Base-by-base conservation (phyloP, 106 monocot genomes). In the Acorus gramineus region DNA sequence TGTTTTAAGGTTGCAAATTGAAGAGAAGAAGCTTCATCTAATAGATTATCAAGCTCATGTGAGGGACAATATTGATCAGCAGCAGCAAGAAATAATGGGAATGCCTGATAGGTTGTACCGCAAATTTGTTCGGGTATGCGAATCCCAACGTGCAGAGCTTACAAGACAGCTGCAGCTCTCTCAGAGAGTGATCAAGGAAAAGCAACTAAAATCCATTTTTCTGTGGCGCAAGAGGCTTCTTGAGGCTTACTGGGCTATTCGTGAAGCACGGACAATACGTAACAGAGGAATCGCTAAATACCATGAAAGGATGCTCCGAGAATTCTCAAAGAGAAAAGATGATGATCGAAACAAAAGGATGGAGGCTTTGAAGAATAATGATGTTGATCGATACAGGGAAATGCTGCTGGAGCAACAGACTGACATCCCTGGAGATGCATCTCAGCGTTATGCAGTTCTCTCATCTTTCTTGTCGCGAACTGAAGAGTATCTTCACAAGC, bases 341-440 rank as follows among this genome's bases (percentile, higher is more conserved):
- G 87, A 83, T 58, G 81, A 81, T 66, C 56, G 87, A 48, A 88
- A 78, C 70, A 96, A 79, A 81, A 87, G 96, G 74, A 85, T 96
- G 91, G 96, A 96, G 75, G 91, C 96, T 42, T 70, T 96, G 77
- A 96, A 96, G 63, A 96, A 96, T 70, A 96, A 96, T 74, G 96
- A 96, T 73, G 91, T 96, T 3, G 87, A 91, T 74, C 79, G 90
- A 75, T 96, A 91, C 63, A 80, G 87, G 57, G 84, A 96, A 69
- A 96, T 96, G 83, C 59, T 96, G 55, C 66, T 96, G 53, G 96
- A 96, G 70, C 96, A 96, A 55, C 96, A 96, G 63, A 85, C 80
- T 11, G 83, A 76, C 69, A 74, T 91, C 70, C 80, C 87, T 45
- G 96, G 87, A 56, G 91, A 96, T 74, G 82, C 85, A 60, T 65